Conservation (phyloP, 768 basidiomycete genomes). For the Goffeauzyma gilvescens region DNA sequence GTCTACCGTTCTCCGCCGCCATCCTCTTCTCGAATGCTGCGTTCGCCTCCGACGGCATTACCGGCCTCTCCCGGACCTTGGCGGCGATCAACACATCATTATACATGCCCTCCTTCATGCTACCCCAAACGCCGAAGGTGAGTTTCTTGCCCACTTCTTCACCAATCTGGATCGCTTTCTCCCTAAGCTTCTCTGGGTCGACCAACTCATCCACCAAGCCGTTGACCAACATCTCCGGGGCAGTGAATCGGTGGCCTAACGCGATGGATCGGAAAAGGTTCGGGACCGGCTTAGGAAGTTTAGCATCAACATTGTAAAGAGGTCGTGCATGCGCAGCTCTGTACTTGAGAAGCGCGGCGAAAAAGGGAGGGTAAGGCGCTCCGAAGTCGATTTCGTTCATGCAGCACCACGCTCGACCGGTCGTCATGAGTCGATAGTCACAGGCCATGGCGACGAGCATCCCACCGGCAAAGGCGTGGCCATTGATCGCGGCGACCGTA, state of each 20-base stretch:
- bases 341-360: slow-evolving; percentile 44
- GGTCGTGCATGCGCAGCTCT: slow-evolving; percentile 37
- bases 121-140: slow-evolving; percentile 23
- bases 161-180: slow-evolving; percentile 19
- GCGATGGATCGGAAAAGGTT: slow-evolving; percentile 49
- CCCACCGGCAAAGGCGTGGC: slow-evolving; percentile 56
- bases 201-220: slow-evolving; percentile 57
- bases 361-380: slow-evolving; percentile 56
- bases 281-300: too few relatives aligned
- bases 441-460: slow-evolving; percentile 61
- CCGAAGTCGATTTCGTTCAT: slow-evolving; percentile 89
- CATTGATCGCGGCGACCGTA: slow-evolving; percentile 28
- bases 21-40: too few relatives aligned
- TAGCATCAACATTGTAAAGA: too few relatives aligned
- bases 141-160: slow-evolving; percentile 18
- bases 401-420: slow-evolving; percentile 66
- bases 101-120: slow-evolving; percentile 21
- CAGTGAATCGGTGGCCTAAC: slow-evolving; percentile 58
- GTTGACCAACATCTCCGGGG: slow-evolving; percentile 46
- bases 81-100: background rate
- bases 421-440: slow-evolving; percentile 77
- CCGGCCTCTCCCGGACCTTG: too few relatives aligned
- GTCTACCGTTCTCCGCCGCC: too few relatives aligned
- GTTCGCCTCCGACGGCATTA: too few relatives aligned
- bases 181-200: slow-evolving; percentile 34